These are phyloP conservation scores for Candida sonorensis DNA, from an alignment of 805 yeast genomes.

Conservation along the genomic window DNA sequence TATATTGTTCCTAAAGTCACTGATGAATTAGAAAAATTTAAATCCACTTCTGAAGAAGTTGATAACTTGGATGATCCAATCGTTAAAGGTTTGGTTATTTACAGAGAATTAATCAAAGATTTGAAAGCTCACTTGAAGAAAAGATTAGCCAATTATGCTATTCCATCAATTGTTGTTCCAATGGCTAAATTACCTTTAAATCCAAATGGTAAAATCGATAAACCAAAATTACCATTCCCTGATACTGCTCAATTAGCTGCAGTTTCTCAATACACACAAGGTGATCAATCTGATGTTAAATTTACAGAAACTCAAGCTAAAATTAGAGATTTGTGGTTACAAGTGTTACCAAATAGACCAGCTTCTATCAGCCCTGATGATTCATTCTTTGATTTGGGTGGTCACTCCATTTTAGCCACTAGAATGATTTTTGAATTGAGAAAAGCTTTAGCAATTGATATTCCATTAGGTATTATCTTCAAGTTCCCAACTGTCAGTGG, in stretches of 20 bases:
- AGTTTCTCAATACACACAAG: constrained; percentile 51
- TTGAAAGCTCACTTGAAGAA: constrained; percentile 78
- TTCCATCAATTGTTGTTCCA: constrained; percentile 89
- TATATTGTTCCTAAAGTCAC: constrained; percentile 74
- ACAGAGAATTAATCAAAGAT: constrained; percentile 70
- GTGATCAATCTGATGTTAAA: constrained; percentile 39
- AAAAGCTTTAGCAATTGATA: constrained; percentile 65
- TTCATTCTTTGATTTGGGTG: constrained; percentile 95
- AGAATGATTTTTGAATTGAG: constrained; percentile 92
- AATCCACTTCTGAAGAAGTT: constrained; percentile 41
- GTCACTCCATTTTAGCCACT: constrained; percentile 95
- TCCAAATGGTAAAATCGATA: constrained; percentile 98
- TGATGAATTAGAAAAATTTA: constrained; percentile 40
- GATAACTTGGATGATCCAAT: constrained; percentile 54
- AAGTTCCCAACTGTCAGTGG: constrained; percentile 78
- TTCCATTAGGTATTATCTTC: constrained; percentile 88
- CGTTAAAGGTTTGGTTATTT: constrained; percentile 72
- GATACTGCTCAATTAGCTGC: constrained; percentile 76
- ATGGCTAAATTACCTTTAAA: constrained; percentile 81
- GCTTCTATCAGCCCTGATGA: constrained; percentile 70
- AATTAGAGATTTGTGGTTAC: constrained; percentile 79
- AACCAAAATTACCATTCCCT: constrained; percentile 95
- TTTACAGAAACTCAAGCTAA: constrained; percentile 61
- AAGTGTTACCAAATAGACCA: constrained; percentile 79
- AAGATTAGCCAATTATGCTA: constrained; percentile 87